These are phyloP conservation scores for Dioscorea cayenensis DNA, from an alignment of 116 monocot genomes.

Conservation along the genomic window DNA sequence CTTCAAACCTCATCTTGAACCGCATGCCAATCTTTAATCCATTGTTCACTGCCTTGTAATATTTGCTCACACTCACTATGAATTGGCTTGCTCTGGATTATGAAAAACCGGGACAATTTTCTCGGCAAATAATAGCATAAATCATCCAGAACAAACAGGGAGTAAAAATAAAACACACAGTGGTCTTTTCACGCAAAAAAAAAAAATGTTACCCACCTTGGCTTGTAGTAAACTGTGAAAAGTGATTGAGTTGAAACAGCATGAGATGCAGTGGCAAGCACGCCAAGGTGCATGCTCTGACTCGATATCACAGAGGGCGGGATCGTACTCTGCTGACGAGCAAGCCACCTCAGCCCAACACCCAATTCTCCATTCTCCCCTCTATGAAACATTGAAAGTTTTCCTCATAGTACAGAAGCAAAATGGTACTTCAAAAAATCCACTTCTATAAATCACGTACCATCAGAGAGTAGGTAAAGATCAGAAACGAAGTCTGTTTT, in stretches of 20 bases:
- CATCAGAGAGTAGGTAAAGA: neutral
- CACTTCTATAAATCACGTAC: neutral
- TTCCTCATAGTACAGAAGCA: neutral
- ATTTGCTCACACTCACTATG: conserved; percentile 50
- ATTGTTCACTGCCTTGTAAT: conserved; percentile 40
- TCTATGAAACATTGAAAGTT: neutral
- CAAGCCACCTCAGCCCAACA: conserved; percentile 23
- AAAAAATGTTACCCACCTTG: conserved; percentile 26
- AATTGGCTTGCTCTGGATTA: conserved; percentile 43
- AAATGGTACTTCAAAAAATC: neutral
- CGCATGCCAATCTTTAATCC: conserved; percentile 37
- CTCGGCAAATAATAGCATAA: neutral
- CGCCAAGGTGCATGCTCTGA: conserved; percentile 77
- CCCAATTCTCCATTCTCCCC: conserved; percentile 13
- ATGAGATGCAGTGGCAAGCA: conserved; percentile 72
- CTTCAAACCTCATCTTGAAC: conserved; percentile 70
- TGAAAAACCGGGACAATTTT: neutral
- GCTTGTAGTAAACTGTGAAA: conserved; percentile 56
- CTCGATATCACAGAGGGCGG: conserved; percentile 72
- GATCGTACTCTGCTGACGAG: conserved; percentile 32
- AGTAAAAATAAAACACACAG: neutral
- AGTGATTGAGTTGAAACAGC: conserved; percentile 32
- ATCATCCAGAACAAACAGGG: neutral
- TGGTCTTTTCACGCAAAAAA: neutral
- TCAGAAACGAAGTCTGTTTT: neutral